Evolutionary conservation across 768 basidiomycete genomes (phyloP), one percentile per base, ranked within the genome.

Genomic region (Stropharia rugosoannulata): DNA sequence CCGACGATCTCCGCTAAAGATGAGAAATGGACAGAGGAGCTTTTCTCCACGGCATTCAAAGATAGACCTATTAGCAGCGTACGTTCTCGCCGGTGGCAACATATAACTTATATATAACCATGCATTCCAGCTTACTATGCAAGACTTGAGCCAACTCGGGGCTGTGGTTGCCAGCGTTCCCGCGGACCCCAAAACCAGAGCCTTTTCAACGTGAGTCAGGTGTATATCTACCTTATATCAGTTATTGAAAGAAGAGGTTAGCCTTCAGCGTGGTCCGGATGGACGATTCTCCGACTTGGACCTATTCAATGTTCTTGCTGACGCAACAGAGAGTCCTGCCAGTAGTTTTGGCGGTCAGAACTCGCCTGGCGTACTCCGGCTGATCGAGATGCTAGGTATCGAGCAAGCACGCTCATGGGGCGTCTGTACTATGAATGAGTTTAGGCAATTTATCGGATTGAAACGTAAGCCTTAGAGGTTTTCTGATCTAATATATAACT

Each of bases 371-470:
- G 75, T 73, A 3, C 62, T 85, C 58, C 67, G 80, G 11, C 63
- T 82, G 39, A 72, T 84, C 22, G 85, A 86, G 63, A 77, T 84
- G 12, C 67, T 85, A 70, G 79, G 77, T 1, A 84, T 86, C 40
- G 66, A 73, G 44, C 82, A 84, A 66, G 75, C 79, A 2, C 68
- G 85, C 39, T 56, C 58, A 6, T 85, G 84, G 83, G 83, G 83
- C 32, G 74, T 78, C 1, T 80, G 80, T 60, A 76, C 79, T 5
- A 74, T 82, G 75, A 84, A 83, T 53, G 81, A 83, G 64, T 83
- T 83, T 66, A 70, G 82, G 43, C 62, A 70, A 61, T 80, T 79
- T 68, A 57, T 84, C 36, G 79, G 79, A 11, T 63, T 84, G n/a
- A 76, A 75, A 62, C 67, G 76, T 74, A 29, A 18, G 70, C 64